Evolutionary conservation across 2,329 filamentous ascomycete genomes (phyloP), one percentile per base, ranked within the genome.

Genomic region (Microdochium paspali): DNA sequence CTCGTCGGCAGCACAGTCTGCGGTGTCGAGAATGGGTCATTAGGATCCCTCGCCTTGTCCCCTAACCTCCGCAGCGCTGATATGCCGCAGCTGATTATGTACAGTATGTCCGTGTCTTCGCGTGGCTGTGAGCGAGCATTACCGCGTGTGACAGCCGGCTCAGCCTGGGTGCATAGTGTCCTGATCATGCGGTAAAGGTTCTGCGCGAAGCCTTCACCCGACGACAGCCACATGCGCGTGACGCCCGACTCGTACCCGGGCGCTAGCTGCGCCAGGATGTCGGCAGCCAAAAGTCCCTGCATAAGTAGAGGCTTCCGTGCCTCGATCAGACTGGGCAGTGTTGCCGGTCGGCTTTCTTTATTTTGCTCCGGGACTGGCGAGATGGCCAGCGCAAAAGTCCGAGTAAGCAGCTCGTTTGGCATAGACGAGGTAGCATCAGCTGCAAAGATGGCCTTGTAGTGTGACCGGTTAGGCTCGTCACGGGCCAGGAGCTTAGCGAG

Each of bases 401-500:
- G 82, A 0, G 90, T 96, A 4, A 97, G 72, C 12, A 97, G 76
- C 52, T 96, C 90, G 55, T 84, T 84, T 0, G 86, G 79, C 7
- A 82, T 74, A 1, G 72, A 73, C 10, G 79, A 76, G 15, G 71
- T 70, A 6, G 81, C 75, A 57, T 95, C 90, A 6, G 83, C 75
- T 20, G 82, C 73, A 58, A 97, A 94, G 10, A 97, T 85, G 35
- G 80, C 74, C 62, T 85, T 87, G 70, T 90, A 97, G 56, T 87
- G 84, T 3, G 82, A 82, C 51, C 93, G 76, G 58, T 98, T 98
- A 0, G 93, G 91, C 56, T 97, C 91, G 61, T 97, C 93, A 46
- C 90, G 79, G 3, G 93, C 91, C 24, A 98, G 74, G 3, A 98
- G 73, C 65, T 97, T 97, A 2, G 93, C 91, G 24, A 97, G 71